Percentiles rank a stretch among this genome's conserved stretches.
Conservation (phyloP, 495 filamentous ascomycete species). For the Haplographium delicatum region DNA sequence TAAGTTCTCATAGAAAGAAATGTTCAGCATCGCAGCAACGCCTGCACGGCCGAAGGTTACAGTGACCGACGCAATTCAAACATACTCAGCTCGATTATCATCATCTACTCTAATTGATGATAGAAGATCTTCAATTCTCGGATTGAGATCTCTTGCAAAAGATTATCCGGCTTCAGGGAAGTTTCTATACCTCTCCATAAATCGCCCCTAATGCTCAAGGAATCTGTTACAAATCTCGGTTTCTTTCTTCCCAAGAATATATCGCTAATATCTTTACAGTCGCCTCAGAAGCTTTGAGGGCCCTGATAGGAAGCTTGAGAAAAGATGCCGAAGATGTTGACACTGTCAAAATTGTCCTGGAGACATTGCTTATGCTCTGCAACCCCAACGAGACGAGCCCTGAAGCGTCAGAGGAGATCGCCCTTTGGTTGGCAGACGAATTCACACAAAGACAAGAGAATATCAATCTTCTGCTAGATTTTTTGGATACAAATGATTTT, state of each 20-base stretch:
- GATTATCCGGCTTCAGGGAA: slow-evolving; percentile 66
- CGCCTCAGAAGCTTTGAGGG: slow-evolving; percentile 83
- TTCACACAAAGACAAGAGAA: slow-evolving; percentile 99
- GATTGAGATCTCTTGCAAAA: slow-evolving; percentile 91
- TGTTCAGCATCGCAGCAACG: slow-evolving; percentile 87
- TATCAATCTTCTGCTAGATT: slow-evolving; percentile 82
- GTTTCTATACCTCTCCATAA: no score
- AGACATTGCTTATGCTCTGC: slow-evolving; percentile 93
- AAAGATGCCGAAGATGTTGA: slow-evolving; percentile 95
- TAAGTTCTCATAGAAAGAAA: slow-evolving; percentile 37
- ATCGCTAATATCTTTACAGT: no score
- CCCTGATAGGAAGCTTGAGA: slow-evolving; percentile 75
- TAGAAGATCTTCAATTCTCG: slow-evolving; percentile 85
- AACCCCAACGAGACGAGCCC: slow-evolving; percentile 55
- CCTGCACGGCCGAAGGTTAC: slow-evolving; percentile 80
- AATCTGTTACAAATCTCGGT: no score
- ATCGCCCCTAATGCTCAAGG: no score
- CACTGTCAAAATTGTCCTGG: slow-evolving; percentile 87
- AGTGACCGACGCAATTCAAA: slow-evolving; percentile 86
- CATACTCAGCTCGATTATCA: slow-evolving; percentile 77
- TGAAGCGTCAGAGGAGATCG: slow-evolving; percentile 95
- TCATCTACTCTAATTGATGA: slow-evolving; percentile 90
- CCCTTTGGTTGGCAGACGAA: slow-evolving; percentile 94
- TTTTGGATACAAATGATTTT: slow-evolving; percentile 83
- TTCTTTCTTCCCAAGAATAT: no score